phyloP scores from a whole-genome alignment of 108 stramenopile genomes.

The Cyclotella sp. region DNA sequence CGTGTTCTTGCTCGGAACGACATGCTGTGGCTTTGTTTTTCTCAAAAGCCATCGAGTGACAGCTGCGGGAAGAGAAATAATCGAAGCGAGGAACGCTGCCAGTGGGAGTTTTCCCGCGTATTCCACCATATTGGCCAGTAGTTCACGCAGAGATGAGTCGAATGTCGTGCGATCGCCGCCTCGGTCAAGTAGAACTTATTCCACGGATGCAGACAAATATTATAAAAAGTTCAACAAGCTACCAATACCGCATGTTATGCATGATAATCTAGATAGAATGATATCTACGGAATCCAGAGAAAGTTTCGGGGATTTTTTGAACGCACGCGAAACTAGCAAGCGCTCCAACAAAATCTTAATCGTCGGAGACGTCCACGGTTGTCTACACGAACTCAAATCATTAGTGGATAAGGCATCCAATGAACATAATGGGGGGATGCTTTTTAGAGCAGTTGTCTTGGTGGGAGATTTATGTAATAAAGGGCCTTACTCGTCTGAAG shows the following conservation, averaged over 20 bases:
- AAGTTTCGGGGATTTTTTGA: not conserved
- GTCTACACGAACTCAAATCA: slow-evolving; percentile 66
- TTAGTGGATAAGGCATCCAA: slow-evolving; percentile 66
- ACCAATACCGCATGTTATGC: slow-evolving; percentile 45
- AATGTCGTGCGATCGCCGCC: not conserved
- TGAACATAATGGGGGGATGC: slow-evolving; percentile 44
- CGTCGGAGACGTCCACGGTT: slow-evolving; percentile 91
- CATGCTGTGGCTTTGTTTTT: slow-evolving; percentile 6
- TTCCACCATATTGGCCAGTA: not conserved
- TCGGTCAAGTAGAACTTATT: slow-evolving; percentile 13
- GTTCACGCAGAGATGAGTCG: not conserved
- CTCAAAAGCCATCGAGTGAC: not conserved
- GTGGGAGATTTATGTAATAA: slow-evolving; percentile 95
- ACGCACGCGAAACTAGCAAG: slow-evolving; percentile 5
- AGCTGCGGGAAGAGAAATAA: not conserved
- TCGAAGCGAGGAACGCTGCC: not conserved
- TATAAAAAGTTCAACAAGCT: slow-evolving; percentile 51
- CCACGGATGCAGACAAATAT: slow-evolving; percentile 57
- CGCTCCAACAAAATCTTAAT: slow-evolving; percentile 57
- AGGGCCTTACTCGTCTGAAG: slow-evolving; percentile 80
- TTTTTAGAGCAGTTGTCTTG: slow-evolving; percentile 71
- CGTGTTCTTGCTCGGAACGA: not conserved
- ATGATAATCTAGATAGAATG: slow-evolving; percentile 38
- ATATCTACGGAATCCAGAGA: not conserved
- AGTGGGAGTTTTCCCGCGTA: not conserved